Conservation (phyloP, 345 rosid genomes). For the Eucalyptus cladocalyx region DNA sequence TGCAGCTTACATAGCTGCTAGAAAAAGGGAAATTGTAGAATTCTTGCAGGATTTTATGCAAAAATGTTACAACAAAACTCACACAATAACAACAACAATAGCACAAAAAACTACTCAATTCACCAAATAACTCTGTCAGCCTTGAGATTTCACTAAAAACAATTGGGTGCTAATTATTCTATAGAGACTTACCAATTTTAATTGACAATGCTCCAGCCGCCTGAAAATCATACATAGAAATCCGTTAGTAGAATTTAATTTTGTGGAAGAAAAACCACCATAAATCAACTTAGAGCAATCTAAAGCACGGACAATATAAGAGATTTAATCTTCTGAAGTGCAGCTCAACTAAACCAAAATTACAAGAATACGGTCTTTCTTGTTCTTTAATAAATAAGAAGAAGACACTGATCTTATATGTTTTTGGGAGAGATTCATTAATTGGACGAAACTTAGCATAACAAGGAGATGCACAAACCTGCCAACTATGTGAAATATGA, state of each 20-base stretch:
- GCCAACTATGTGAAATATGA: background rate
- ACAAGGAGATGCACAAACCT: background rate
- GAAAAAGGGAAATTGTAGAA: background rate
- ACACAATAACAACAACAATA: background rate
- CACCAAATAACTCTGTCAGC: background rate
- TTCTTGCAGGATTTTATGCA: background rate
- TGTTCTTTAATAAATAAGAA: background rate
- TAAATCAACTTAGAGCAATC: background rate
- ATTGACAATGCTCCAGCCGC: slow-evolving; percentile 95
- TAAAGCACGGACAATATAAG: background rate
- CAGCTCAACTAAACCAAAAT: background rate
- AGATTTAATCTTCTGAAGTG: background rate
- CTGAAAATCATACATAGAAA: slow-evolving; percentile 20
- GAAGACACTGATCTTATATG: background rate
- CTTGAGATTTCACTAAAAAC: background rate
- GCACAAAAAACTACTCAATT: background rate
- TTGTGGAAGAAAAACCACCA: background rate
- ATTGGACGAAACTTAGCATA: background rate
- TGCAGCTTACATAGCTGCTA: background rate
- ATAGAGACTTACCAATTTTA: slow-evolving; percentile 67
- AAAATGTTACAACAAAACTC: background rate
- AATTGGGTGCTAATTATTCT: background rate
- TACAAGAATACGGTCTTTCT: background rate
- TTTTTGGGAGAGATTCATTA: background rate
- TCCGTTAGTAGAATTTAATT: background rate